phyloP scores from a whole-genome alignment of 2,329 filamentous ascomycete genomes.

The Botrytis galanthina region DNA sequence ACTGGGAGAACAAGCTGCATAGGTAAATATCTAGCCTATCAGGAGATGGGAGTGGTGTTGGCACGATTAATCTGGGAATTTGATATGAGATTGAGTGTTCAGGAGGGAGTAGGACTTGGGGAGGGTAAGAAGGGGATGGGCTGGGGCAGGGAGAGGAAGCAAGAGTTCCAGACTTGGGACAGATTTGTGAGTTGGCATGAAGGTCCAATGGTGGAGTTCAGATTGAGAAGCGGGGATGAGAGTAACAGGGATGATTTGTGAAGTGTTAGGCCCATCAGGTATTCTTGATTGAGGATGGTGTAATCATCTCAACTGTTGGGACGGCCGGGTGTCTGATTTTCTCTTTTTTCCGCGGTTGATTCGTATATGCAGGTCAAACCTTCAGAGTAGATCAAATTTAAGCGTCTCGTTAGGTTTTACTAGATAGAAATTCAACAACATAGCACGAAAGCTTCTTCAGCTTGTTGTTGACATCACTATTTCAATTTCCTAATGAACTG shows the following conservation, averaged over 20 bases:
- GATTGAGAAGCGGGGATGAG: background rate
- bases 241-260: background rate
- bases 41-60: constrained; percentile 21
- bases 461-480: background rate
- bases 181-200: constrained; percentile 14
- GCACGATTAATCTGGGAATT: constrained; percentile 6
- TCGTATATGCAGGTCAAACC: background rate
- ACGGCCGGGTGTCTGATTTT: too few species aligned
- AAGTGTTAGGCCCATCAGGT: background rate
- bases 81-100: constrained; percentile 2
- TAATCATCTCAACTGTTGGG: background rate
- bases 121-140: background rate
- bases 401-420: background rate
- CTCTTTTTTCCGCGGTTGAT: background rate
- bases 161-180: constrained; percentile 12
- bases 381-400: background rate
- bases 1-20: background rate
- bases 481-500: too few species aligned
- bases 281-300: background rate
- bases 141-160: background rate
- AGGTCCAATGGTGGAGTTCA: constrained; percentile 7
- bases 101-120: background rate
- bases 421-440: background rate
- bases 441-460: background rate
- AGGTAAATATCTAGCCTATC: constrained; percentile 7